Percentiles rank a stretch among this genome's conserved stretches.
These are phyloP conservation scores for Sicyos baderoa DNA, from an alignment of 306 rosid genomes.

Conservation along the genomic window DNA sequence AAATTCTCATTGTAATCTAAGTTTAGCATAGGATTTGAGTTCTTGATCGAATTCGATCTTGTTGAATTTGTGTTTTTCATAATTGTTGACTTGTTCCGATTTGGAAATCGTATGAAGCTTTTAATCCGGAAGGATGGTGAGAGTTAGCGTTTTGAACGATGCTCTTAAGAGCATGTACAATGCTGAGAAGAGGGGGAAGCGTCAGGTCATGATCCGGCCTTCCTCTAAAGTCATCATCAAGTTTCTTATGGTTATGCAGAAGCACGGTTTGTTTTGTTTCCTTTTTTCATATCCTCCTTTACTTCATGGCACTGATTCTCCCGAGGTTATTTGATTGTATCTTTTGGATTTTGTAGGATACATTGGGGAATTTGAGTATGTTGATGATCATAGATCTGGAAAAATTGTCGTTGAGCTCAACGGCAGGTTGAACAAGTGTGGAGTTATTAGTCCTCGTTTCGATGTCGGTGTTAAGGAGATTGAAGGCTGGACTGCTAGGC, in stretches of 20 bases:
- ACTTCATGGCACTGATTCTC: background rate
- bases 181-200: constrained; percentile 22
- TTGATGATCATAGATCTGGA: constrained; percentile 21
- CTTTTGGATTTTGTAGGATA: background rate
- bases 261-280: constrained; percentile 11
- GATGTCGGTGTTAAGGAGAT: constrained; percentile 22
- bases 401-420: constrained; percentile 22
- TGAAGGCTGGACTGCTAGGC: constrained; percentile 25
- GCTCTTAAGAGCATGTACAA: constrained; percentile 26
- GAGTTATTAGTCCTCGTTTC: constrained; percentile 22
- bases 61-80: background rate
- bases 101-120: background rate
- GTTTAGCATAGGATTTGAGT: background rate
- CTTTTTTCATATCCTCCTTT: background rate
- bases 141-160: constrained; percentile 23
- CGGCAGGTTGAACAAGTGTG: constrained; percentile 21
- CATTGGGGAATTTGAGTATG: constrained; percentile 21
- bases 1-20: background rate
- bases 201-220: constrained; percentile 22
- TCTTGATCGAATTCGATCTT: background rate
- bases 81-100: background rate
- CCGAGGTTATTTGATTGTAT: background rate
- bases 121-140: constrained; percentile 19
- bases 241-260: constrained; percentile 24
- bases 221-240: constrained; percentile 21